These are phyloP conservation scores for Aspergillus cavernicola DNA, from an alignment of 495 filamentous ascomycete genomes.

Conservation along the genomic window DNA sequence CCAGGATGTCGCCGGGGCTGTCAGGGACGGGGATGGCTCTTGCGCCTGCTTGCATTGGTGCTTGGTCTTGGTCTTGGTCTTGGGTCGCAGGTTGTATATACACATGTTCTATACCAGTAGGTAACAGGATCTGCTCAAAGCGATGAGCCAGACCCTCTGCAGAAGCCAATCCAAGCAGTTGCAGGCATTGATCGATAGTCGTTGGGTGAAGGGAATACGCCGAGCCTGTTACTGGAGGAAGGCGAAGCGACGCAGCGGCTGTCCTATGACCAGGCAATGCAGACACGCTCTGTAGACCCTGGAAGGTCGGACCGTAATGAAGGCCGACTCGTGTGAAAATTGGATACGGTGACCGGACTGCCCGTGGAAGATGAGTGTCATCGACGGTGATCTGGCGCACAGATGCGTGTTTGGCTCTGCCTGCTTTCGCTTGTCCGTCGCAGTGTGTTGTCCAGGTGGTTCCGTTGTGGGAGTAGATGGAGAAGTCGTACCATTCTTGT, in stretches of 20 bases:
- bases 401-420: no score
- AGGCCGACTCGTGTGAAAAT: slow-evolving; percentile 23
- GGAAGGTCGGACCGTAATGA: slow-evolving; percentile 27
- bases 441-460: slow-evolving; percentile 39
- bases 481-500: slow-evolving; percentile 42
- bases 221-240: neutral
- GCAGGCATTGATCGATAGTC: slow-evolving; percentile 8
- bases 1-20: neutral
- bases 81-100: neutral
- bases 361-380: neutral
- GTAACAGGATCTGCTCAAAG: neutral
- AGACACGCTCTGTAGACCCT: slow-evolving; percentile 23
- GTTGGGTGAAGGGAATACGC: neutral
- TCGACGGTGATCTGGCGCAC: no score
- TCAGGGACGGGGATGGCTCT: neutral
- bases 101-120: neutral
- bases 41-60: neutral
- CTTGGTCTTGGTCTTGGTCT: neutral
- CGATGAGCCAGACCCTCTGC: neutral
- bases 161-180: slow-evolving; percentile 14
- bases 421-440: slow-evolving; percentile 29
- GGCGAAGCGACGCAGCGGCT: neutral
- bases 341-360: neutral
- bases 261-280: slow-evolving; percentile 6
- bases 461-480: slow-evolving; percentile 33